These are phyloP conservation scores for Seiridium unicorne DNA, from an alignment of 2,329 filamentous ascomycete genomes.

Conservation along the genomic window DNA sequence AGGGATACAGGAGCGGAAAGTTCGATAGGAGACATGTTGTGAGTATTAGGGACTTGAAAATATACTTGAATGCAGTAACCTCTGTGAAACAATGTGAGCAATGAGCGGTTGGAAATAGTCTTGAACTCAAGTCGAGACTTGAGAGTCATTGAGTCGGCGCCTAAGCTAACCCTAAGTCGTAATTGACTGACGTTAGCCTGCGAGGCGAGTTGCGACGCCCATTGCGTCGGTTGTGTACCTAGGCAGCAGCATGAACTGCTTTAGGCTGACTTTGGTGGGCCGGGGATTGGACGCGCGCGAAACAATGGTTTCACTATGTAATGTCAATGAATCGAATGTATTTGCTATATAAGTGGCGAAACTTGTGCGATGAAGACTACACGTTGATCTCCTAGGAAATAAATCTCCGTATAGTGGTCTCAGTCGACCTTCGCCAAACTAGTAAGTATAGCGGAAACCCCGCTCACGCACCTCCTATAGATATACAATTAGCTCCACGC, in stretches of 20 bases:
- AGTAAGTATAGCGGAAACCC: slow-evolving; percentile 12
- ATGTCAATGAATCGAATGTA: no score
- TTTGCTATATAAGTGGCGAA: no score
- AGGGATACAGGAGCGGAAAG: neutral
- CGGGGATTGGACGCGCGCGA: no score
- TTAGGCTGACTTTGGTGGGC: neutral
- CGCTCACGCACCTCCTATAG: slow-evolving; percentile 8
- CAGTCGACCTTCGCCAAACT: neutral
- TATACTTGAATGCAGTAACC: no score
- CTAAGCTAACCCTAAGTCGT: neutral
- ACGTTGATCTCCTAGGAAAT: no score
- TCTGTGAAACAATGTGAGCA: no score
- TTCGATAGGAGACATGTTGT: neutral
- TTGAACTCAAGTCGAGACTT: neutral
- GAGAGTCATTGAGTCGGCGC: neutral
- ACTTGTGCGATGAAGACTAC: no score
- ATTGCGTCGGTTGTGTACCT: neutral
- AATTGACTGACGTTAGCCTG: neutral
- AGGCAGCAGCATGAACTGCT: neutral
- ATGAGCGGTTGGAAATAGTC: neutral
- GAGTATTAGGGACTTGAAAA: neutral
- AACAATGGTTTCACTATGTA: no score
- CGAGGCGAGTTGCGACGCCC: neutral
- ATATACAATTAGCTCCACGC: slow-evolving; percentile 5
- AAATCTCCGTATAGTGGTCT: neutral